Evolutionary conservation across 139 green algal species (phyloP).

Genomic region (Micractinium sp.): DNA sequence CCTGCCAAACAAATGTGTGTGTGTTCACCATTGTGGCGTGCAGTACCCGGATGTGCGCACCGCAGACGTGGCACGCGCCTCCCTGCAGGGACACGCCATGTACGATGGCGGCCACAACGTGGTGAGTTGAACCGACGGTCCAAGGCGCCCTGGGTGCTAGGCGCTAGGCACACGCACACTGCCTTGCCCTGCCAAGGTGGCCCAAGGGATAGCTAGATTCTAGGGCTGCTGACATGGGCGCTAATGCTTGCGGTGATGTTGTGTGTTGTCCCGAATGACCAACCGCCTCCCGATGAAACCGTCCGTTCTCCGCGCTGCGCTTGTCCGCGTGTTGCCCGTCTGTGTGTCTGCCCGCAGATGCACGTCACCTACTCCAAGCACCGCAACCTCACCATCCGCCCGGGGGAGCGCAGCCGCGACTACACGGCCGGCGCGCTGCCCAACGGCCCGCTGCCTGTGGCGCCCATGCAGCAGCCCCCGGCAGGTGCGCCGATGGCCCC

Average conservation of each 20-base stretch:
- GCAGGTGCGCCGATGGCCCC: too few species aligned
- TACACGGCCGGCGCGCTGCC: background rate
- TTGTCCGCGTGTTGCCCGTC: background rate
- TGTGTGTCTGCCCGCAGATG: conserved; percentile 9
- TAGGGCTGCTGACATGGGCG: background rate
- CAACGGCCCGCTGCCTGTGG: background rate
- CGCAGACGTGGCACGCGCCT: conserved; percentile 44
- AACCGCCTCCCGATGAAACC: background rate
- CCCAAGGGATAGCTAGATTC: background rate
- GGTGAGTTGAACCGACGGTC: background rate
- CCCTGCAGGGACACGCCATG: conserved; percentile 59
- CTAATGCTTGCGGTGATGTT: background rate
- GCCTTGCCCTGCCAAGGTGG: too few species aligned
- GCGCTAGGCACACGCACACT: too few species aligned
- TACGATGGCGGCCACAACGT: conserved; percentile 65
- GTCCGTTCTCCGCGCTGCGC: background rate
- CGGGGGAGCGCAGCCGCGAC: background rate
- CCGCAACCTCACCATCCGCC: conserved; percentile 13
- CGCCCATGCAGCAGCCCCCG: background rate
- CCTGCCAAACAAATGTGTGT: background rate
- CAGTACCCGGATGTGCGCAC: conserved; percentile 52
- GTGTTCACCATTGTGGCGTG: background rate
- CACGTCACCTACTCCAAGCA: conserved; percentile 20
- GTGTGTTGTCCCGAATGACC: background rate
- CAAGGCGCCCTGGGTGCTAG: too few species aligned